Evolutionary conservation across 768 basidiomycete species (phyloP), one percentile per base, ranked within the genome.

Genomic region (Leccinellum albellum): DNA sequence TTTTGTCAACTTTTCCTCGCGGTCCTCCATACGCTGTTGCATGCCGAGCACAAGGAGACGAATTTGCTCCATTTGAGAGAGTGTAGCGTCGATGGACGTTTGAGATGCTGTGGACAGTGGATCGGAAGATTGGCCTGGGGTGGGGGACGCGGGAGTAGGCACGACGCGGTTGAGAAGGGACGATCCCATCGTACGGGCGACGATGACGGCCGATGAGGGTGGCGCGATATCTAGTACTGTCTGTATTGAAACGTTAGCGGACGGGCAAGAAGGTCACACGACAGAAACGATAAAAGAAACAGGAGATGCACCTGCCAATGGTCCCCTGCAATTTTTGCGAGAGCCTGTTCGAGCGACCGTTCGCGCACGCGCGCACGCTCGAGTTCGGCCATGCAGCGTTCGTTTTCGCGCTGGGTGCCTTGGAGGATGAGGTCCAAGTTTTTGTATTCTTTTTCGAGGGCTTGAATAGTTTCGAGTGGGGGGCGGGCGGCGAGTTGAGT

Each of bases 331-430:
- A 91, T 71, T 59, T 81, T 85, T 6, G 82, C 76, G 14, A 94
- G 70, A 49, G 89, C 87, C 31, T 82, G 79, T 66, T 94, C 91
- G 33, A 92, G 79, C 71, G 83, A 77, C 69, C 89, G 88, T 71
- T 91, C 88, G 50, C 91, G 78, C n/a, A 77, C 78, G 56, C 82
- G 88, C 3, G 76, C 79, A 61, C 87, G 78, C 55, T 92, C 90
- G 3, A 91, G 76, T 57, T 91, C 89, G 0, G 82, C 78, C 91
- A 93, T 92, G 60, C 86, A 88, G 50, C 87, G 78, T 63, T 92
- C 90, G 64, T 94, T 94, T 74, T 94, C 91, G 50, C 89, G 76
- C 61, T 91, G 89, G 0, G 91, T 92, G 0, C 90, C 91, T 57
- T 88, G 82, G 0, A 91, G 72, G 3, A 93, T 75, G 17, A 93